Evolutionary conservation across 352 stramenopile species (phyloP), one percentile per base, ranked within the genome.

Genomic region (Globisporangium takayamanum): DNA sequence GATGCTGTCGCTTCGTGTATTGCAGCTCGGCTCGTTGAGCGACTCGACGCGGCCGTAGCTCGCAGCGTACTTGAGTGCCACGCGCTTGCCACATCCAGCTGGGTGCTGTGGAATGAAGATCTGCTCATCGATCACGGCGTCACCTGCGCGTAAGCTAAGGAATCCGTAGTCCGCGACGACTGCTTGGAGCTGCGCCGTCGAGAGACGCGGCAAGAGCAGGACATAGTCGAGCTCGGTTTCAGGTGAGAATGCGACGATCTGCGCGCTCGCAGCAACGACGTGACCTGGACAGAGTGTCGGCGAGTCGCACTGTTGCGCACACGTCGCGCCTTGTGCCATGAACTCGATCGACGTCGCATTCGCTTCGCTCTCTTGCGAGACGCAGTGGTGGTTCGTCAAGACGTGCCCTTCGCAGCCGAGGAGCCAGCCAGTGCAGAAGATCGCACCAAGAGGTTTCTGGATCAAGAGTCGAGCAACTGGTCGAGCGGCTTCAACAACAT

Each of bases 91-190:
- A 33, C 50, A 68, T 0, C 74, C 71, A 4, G 53, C 59, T 3
- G 76, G 74, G 53, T 84, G 69, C 30, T 84, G 72, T 1, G 76
- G 68, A n/a, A 87, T 83, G 67, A 76, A 83, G n/a, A 84, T 73
- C 37, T 68, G 60, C 36, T 87, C 76, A 18, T 60, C 53, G 11
- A 66, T 36, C 3, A 36, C 41, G 16, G 62, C 64, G 14, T 41
- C 45, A 0, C 37, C 39, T 3, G 53, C 42, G 4, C 77, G 65
- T 22, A 84, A 58, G 7, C 75, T 62, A 2, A 87, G 60, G 28
- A 77, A 87, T 0, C 77, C 74, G 36, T 82, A 87, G 39, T 59
- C 60, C 4, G 58, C 36, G 10, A 71, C 50, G 5, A 81, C 28
- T 2, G 63, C 53, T 10, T 52, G 55, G 2, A 57, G 65, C 37